phyloP scores from a whole-genome alignment of 805 yeast species.

The Candida palmyrensis region DNA sequence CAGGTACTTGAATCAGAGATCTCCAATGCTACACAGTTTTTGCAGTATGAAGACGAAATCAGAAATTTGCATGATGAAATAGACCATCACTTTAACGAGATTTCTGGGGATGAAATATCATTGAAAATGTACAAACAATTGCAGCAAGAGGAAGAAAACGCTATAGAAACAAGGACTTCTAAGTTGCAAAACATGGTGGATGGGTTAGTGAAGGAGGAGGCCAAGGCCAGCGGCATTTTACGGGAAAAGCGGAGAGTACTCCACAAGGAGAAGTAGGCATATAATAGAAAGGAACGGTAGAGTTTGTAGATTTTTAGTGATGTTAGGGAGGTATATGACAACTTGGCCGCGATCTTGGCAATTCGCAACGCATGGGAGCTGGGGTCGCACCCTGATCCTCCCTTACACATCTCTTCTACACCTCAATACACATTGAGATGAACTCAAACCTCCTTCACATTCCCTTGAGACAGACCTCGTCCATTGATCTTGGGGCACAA shows the following conservation, averaged over 20 bases:
- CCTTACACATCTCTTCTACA: too few relatives aligned
- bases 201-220: constrained; percentile 12
- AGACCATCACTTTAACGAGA: constrained; percentile 6
- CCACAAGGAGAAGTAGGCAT: too few relatives aligned
- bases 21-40: constrained; percentile 1
- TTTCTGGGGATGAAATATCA: constrained; percentile 13
- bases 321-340: too few relatives aligned
- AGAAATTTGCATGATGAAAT: constrained; percentile 7
- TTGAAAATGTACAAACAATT: constrained; percentile 7
- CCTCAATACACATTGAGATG: too few relatives aligned
- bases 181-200: constrained; percentile 21
- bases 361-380: too few relatives aligned
- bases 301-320: too few relatives aligned
- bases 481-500: constrained; percentile 34
- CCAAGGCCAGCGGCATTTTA: constrained; percentile 2
- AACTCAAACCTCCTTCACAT: constrained; percentile 41
- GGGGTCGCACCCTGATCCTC: too few relatives aligned
- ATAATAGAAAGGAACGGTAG: too few relatives aligned
- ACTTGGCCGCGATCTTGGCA: too few relatives aligned
- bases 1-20: constrained; percentile 1
- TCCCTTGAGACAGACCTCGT: constrained; percentile 46
- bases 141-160: constrained; percentile 13
- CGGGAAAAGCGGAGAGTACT: constrained; percentile 1
- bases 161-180: constrained; percentile 13
- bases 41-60: constrained; percentile 6